Evolutionary conservation across 169 alveolate genomes (phyloP).

Genomic region (Plasmodium sp.): DNA sequence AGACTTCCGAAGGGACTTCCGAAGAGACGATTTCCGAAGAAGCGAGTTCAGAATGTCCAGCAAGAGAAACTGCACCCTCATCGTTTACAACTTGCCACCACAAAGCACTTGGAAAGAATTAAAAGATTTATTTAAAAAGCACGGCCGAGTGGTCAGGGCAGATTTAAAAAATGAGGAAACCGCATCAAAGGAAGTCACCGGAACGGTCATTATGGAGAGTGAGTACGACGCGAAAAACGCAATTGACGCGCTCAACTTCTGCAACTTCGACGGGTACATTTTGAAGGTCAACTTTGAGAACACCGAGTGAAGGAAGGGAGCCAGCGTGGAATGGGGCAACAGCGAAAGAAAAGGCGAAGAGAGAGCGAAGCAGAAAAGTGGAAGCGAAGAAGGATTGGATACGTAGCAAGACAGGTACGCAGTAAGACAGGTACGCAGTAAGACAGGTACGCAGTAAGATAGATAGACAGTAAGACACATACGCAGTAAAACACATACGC

Average conservation of each 20-base stretch:
- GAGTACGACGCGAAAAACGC: constrained; percentile 66
- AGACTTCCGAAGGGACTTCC: constrained; percentile 29
- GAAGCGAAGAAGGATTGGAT: background rate
- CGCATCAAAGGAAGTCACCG: constrained; percentile 34
- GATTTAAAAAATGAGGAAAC: constrained; percentile 40
- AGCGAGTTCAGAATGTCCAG: constrained; percentile 13
- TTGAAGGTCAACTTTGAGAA: constrained; percentile 53
- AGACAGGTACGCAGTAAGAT: background rate
- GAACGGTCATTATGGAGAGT: constrained; percentile 52
- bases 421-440: background rate
- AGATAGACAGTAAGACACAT: too few relatives aligned
- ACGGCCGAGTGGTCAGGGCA: constrained; percentile 82
- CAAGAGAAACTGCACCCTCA: constrained; percentile 37
- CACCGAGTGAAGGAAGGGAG: background rate
- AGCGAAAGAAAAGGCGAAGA: background rate
- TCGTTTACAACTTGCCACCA: constrained; percentile 63
- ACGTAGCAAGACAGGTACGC: too few relatives aligned
- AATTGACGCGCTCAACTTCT: constrained; percentile 50
- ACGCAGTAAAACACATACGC: background rate
- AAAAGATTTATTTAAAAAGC: constrained; percentile 82
- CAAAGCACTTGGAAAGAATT: constrained; percentile 81
- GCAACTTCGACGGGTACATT: constrained; percentile 59
- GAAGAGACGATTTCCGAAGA: constrained; percentile 48
- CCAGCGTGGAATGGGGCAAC: background rate
- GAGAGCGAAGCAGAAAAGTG: background rate